Percentiles rank a stretch among this genome's conserved stretches.
Conservation (phyloP, 306 rosid species). For the Inga leiocalycina region DNA sequence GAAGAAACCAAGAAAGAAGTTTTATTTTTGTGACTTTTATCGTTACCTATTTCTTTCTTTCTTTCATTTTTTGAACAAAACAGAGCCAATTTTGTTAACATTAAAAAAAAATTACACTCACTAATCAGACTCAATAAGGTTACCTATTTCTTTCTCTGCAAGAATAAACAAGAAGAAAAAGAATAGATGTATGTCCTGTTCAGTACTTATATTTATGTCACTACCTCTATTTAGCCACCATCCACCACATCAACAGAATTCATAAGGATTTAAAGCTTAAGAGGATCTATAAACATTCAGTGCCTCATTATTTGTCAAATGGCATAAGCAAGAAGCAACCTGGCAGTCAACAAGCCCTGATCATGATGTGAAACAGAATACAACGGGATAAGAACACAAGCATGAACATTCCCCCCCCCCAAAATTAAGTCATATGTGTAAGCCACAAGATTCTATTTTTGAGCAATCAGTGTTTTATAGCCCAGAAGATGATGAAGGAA, state of each 20-base stretch:
- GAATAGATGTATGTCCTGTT: neutral
- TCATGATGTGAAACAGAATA: neutral
- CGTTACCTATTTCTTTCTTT: neutral
- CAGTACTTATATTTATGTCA: neutral
- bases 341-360: neutral
- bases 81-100: too few relatives aligned
- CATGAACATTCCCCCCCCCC: neutral
- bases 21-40: neutral
- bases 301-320: neutral
- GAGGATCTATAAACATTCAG: neutral
- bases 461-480: neutral
- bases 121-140: neutral
- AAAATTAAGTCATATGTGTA: neutral
- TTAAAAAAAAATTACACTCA: too few relatives aligned
- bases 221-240: neutral
- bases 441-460: neutral
- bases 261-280: neutral
- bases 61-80: neutral
- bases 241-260: neutral
- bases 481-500: conserved; percentile 12
- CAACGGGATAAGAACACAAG: neutral
- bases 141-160: neutral
- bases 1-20: conserved; percentile 5
- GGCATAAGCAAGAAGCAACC: conserved; percentile 26
- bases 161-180: neutral